These are phyloP conservation scores for Linnemannia elongata DNA, from an alignment of 192 early-diverging fungal species.

Conservation along the genomic window DNA sequence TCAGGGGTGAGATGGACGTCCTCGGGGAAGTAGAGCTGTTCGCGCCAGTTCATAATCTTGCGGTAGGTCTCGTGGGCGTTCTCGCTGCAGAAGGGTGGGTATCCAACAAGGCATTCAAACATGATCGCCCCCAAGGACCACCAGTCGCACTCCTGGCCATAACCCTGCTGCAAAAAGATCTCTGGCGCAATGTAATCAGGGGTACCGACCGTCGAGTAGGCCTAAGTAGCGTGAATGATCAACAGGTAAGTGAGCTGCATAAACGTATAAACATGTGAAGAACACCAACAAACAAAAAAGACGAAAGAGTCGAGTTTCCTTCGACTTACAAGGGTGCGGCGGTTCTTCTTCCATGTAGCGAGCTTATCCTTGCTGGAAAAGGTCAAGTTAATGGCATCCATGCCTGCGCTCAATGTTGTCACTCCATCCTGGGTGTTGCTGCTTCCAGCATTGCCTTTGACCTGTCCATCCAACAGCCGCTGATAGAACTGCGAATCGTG, in stretches of 20 bases:
- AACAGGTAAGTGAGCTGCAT: background rate
- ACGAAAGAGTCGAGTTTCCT: background rate
- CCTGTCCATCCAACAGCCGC: constrained; percentile 75
- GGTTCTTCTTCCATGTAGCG: constrained; percentile 98
- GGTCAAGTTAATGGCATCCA: constrained; percentile 90
- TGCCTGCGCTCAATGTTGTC: constrained; percentile 49
- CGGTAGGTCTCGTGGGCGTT: constrained; percentile 95
- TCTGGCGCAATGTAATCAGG: constrained; percentile 96
- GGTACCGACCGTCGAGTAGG: constrained; percentile 97
- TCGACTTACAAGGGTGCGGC: constrained; percentile 79
- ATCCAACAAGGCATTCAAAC: constrained; percentile 98
- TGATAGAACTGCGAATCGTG: constrained; percentile 97
- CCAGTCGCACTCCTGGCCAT: constrained; percentile 98
- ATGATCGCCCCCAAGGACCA: constrained; percentile 99
- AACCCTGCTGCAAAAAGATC: constrained; percentile 92
- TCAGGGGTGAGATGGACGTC: constrained; percentile 91
- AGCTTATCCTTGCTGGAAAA: constrained; percentile 93
- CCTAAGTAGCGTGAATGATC: constrained; percentile 57
- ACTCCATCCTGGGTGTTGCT: constrained; percentile 41
- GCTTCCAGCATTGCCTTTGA: constrained; percentile 58
- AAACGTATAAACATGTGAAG: background rate
- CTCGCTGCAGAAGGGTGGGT: constrained; percentile 97
- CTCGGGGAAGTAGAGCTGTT: constrained; percentile 89
- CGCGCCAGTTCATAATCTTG: constrained; percentile 97
- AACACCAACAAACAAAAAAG: too few relatives aligned